Conservation (phyloP, 768 basidiomycete species). For the Crepidotus variabilis region DNA sequence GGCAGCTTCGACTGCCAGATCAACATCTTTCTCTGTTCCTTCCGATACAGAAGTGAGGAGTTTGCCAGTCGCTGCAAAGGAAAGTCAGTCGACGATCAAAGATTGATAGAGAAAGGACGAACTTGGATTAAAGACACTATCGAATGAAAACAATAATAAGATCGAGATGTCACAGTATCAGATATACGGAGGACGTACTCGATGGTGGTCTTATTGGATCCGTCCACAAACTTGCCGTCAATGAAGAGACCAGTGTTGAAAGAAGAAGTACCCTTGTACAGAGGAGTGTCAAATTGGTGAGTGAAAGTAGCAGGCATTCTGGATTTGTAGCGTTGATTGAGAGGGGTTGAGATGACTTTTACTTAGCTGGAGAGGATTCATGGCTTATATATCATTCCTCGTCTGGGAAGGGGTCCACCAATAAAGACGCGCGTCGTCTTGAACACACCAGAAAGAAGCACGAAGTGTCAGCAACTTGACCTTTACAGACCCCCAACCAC, state of each 20-base stretch:
- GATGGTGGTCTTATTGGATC: slow-evolving; percentile 52
- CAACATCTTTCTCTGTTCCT: slow-evolving; percentile 68
- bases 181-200: slow-evolving; percentile 43
- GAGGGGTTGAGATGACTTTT: neutral
- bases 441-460: too few species aligned
- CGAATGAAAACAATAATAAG: slow-evolving; percentile 33
- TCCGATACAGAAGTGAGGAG: slow-evolving; percentile 52
- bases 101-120: slow-evolving; percentile 8
- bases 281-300: slow-evolving; percentile 49
- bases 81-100: slow-evolving; percentile 34
- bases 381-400: neutral
- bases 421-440: neutral
- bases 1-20: slow-evolving; percentile 68
- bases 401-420: neutral
- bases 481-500: too few species aligned
- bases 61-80: slow-evolving; percentile 55
- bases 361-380: neutral
- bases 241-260: slow-evolving; percentile 73
- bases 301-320: slow-evolving; percentile 35
- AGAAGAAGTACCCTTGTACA: slow-evolving; percentile 54
- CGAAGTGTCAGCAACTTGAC: too few species aligned
- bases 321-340: neutral
- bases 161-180: neutral
- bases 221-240: slow-evolving; percentile 60
- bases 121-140: slow-evolving; percentile 58